Conservation (phyloP, 1,139 yeast genomes). For the Candida mesenterica region DNA sequence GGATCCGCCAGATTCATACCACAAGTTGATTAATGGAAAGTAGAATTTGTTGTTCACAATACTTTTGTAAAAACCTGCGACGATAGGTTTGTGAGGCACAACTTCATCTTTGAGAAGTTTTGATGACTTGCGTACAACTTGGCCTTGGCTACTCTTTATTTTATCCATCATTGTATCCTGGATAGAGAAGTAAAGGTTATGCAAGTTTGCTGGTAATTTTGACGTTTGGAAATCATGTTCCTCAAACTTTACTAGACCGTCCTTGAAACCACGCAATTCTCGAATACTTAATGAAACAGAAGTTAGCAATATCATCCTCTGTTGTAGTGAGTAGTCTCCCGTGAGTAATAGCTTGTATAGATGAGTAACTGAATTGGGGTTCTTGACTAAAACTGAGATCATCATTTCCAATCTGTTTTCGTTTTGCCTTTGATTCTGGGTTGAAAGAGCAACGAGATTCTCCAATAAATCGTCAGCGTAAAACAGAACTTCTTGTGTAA, state of each 20-base stretch:
- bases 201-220: constrained; percentile 47
- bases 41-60: constrained; percentile 48
- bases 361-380: constrained; percentile 40
- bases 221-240: constrained; percentile 37
- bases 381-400: constrained; percentile 51
- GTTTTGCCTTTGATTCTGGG: constrained; percentile 52
- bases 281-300: constrained; percentile 59
- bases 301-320: constrained; percentile 54
- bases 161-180: constrained; percentile 41
- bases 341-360: constrained; percentile 43
- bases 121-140: constrained; percentile 50
- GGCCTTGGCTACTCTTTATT: constrained; percentile 39
- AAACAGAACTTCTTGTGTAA: constrained; percentile 54
- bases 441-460: constrained; percentile 45
- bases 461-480: constrained; percentile 49
- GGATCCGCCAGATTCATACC: constrained; percentile 42
- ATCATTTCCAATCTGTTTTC: constrained; percentile 47
- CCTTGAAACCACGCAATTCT: constrained; percentile 57
- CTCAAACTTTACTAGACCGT: constrained; percentile 35
- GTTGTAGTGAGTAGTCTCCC: constrained; percentile 69
- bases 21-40: constrained; percentile 55
- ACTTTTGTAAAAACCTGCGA: constrained; percentile 38
- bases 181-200: constrained; percentile 30
- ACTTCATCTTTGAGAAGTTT: constrained; percentile 23
- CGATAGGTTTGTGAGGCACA: constrained; percentile 13